These are phyloP conservation scores for Leucocoprinus birnbaumii DNA, from an alignment of 768 basidiomycete species.

Conservation along the genomic window DNA sequence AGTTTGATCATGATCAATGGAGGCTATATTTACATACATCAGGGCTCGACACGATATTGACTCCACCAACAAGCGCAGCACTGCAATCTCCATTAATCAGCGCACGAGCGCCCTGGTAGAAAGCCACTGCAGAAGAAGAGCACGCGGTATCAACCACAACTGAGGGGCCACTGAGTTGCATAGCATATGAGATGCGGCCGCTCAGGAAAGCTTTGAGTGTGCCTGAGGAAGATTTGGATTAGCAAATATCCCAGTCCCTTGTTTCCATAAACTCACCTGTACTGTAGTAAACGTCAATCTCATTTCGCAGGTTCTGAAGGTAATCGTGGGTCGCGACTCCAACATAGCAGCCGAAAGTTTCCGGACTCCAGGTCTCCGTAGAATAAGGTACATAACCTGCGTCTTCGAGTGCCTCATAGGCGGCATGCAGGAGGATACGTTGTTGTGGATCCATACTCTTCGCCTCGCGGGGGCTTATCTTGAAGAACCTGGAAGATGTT, in stretches of 20 bases:
- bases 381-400: slow-evolving; percentile 66
- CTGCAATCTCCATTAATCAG: slow-evolving; percentile 61
- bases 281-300: slow-evolving; percentile 69
- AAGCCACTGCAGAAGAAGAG: slow-evolving; percentile 65
- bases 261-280: slow-evolving; percentile 41
- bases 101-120: slow-evolving; percentile 68
- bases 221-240: slow-evolving; percentile 33
- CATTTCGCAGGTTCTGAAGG: slow-evolving; percentile 54
- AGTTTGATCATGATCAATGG: neutral
- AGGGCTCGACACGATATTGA: slow-evolving; percentile 67
- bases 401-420: slow-evolving; percentile 66
- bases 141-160: slow-evolving; percentile 74
- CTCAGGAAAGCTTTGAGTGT: slow-evolving; percentile 66
- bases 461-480: slow-evolving; percentile 71
- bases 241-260: neutral
- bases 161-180: slow-evolving; percentile 68
- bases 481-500: slow-evolving; percentile 48
- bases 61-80: slow-evolving; percentile 71
- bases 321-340: slow-evolving; percentile 75
- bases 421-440: slow-evolving; percentile 61
- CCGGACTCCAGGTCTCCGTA: slow-evolving; percentile 47
- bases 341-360: slow-evolving; percentile 61
- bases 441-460: slow-evolving; percentile 78
- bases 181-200: slow-evolving; percentile 68
- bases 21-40: slow-evolving; percentile 44